Evolutionary conservation across 2,329 filamentous ascomycete genomes (phyloP).

Genomic region (Hawksworthiomyces lignivorus): DNA sequence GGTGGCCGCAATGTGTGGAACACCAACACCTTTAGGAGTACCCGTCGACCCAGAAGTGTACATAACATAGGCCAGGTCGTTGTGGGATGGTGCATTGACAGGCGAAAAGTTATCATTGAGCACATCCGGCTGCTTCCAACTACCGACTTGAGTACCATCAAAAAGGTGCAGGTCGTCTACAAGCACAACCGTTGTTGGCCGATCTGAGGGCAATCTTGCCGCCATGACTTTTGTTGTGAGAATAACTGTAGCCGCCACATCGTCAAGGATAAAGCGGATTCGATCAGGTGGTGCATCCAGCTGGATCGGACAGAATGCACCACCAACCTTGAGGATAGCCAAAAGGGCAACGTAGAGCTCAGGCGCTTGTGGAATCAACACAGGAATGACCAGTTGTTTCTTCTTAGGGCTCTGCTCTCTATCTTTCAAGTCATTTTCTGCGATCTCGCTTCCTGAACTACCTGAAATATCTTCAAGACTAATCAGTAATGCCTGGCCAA

Average conservation of each 20-base stretch:
- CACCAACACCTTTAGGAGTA: conserved; percentile 75
- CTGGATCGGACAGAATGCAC: conserved; percentile 77
- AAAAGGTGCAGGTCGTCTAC: conserved; percentile 21
- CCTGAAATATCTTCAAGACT: no score
- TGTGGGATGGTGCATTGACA: conserved; percentile 11
- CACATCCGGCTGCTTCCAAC: no score
- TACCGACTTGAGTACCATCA: no score
- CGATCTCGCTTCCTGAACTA: no score
- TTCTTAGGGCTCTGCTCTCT: no score
- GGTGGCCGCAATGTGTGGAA: conserved; percentile 72
- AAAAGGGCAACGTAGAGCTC: conserved; percentile 71
- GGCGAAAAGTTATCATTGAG: background rate
- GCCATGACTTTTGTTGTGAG: conserved; percentile 51
- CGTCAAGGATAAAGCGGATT: conserved; percentile 70
- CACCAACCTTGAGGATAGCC: conserved; percentile 72
- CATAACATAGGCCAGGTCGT: conserved; percentile 74
- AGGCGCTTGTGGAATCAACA: conserved; percentile 70
- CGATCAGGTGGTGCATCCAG: conserved; percentile 71
- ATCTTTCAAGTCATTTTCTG: no score
- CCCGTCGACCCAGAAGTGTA: conserved; percentile 91
- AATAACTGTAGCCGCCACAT: conserved; percentile 63
- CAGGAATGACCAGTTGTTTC: conserved; percentile 54
- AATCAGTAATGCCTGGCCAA: conserved; percentile 26
- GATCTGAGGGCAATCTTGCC: conserved; percentile 28
- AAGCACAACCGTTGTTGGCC: conserved; percentile 26